These are phyloP conservation scores for Cicer cuneatum DNA, from an alignment of 306 rosid species.

Conservation along the genomic window DNA sequence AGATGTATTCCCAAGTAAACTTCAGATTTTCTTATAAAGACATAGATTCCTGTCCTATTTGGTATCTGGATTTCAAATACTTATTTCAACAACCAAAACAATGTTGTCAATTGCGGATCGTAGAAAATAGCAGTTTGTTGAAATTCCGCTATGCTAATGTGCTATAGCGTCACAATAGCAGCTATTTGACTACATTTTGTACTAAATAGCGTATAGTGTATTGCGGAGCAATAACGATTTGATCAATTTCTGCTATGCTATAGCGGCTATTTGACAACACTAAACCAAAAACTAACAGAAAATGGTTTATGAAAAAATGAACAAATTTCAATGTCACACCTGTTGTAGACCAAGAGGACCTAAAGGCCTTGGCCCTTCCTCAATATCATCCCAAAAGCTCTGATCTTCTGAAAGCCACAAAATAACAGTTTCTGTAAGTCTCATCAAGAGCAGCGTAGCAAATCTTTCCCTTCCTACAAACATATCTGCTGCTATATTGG, in stretches of 20 bases:
- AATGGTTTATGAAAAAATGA: not conserved
- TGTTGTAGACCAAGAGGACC: slow-evolving; percentile 96
- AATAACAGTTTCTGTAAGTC: slow-evolving; percentile 95
- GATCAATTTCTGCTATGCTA: too few species aligned
- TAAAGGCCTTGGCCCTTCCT: slow-evolving; percentile 91
- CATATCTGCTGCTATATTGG: slow-evolving; percentile 91
- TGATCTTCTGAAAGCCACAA: slow-evolving; percentile 98
- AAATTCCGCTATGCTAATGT: too few species aligned
- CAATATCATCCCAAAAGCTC: slow-evolving; percentile 99
- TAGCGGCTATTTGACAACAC: too few species aligned
- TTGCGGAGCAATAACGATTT: too few species aligned
- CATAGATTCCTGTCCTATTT: not conserved
- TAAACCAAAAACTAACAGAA: not conserved
- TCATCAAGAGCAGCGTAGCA: slow-evolving; percentile 91
- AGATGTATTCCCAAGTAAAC: not conserved
- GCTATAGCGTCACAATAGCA: too few species aligned
- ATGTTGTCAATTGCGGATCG: too few species aligned
- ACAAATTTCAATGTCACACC: slow-evolving; percentile 53
- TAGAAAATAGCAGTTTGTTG: too few species aligned
- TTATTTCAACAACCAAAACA: slow-evolving; percentile 10
- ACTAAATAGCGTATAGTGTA: too few species aligned
- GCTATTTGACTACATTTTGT: too few species aligned
- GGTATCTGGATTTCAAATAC: not conserved
- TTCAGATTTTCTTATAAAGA: slow-evolving; percentile 13
- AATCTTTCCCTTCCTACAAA: slow-evolving; percentile 96